Percentiles rank a stretch among this genome's conserved stretches.
These are phyloP conservation scores for Sabuloglossum arenarium DNA, from an alignment of 495 filamentous ascomycete species.

Conservation along the genomic window DNA sequence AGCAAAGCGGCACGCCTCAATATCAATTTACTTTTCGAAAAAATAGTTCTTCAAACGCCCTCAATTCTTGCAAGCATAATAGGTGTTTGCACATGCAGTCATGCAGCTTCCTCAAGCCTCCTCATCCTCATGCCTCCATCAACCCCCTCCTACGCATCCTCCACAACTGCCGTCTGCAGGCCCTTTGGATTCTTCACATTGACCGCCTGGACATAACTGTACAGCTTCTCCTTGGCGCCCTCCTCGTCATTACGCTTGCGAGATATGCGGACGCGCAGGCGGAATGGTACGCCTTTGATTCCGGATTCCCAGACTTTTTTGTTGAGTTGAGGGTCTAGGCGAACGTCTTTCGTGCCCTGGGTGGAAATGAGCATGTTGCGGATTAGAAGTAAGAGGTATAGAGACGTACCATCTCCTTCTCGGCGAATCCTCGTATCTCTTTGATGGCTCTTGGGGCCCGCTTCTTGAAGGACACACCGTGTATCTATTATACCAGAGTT, in stretches of 20 bases:
- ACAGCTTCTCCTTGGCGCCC: constrained; percentile 93
- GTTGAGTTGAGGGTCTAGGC: constrained; percentile 93
- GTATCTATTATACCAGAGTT: constrained; percentile 37
- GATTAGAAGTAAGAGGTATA: neutral
- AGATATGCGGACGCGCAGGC: constrained; percentile 91
- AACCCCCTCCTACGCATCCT: constrained; percentile 1
- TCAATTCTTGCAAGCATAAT: neutral
- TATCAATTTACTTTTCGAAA: no score
- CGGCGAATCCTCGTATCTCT: constrained; percentile 89
- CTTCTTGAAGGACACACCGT: constrained; percentile 99
- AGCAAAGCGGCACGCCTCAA: no score
- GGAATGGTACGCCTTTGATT: constrained; percentile 94
- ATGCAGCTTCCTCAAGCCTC: neutral
- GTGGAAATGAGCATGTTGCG: neutral
- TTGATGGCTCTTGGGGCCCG: constrained; percentile 94
- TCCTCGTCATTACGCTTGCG: constrained; percentile 99
- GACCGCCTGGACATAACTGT: constrained; percentile 97
- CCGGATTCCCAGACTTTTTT: constrained; percentile 99
- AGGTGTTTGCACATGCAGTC: neutral
- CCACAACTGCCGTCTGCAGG: constrained; percentile 63
- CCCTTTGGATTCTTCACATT: constrained; percentile 98
- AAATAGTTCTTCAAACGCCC: neutral
- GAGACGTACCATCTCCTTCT: constrained; percentile 75
- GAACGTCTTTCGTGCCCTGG: constrained; percentile 93
- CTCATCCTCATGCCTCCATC: neutral